phyloP scores from a whole-genome alignment of 441 rosid species.

The Bocquillonia castaneifolia region DNA sequence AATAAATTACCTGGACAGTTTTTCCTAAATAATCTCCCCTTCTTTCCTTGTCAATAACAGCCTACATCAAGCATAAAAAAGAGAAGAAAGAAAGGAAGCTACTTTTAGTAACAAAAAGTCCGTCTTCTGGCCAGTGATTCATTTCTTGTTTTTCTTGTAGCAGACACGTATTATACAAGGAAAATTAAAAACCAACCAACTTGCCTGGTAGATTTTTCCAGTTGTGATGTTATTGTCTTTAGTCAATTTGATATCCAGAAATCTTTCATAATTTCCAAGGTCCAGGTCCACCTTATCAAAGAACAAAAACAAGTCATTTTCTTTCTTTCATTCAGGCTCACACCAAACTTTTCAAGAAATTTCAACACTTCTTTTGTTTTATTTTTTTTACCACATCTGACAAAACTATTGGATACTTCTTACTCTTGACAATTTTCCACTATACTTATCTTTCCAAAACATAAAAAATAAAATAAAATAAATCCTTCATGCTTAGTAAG shows the following conservation, averaged over 20 bases:
- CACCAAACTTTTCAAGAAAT: background rate
- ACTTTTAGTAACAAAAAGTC: background rate
- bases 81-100: background rate
- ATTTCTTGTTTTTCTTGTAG: background rate
- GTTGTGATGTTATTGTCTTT: constrained; percentile 86
- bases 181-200: constrained; percentile 2
- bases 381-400: background rate
- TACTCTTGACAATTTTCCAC: background rate
- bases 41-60: constrained; percentile 86
- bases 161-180: background rate
- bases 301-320: constrained; percentile 17
- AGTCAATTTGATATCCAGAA: constrained; percentile 73
- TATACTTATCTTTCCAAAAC: background rate
- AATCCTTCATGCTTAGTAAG: background rate
- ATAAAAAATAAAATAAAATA: too few relatives aligned
- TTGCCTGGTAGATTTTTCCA: constrained; percentile 85
- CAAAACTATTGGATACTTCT: background rate
- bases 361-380: background rate
- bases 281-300: constrained; percentile 86
- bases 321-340: background rate
- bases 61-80: constrained; percentile 27
- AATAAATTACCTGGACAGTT: constrained; percentile 70
- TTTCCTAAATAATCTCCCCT: constrained; percentile 91
- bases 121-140: background rate
- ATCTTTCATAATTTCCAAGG: constrained; percentile 97